Conservation (phyloP, 108 stramenopile genomes). For the Nitzschia inconspicua region DNA sequence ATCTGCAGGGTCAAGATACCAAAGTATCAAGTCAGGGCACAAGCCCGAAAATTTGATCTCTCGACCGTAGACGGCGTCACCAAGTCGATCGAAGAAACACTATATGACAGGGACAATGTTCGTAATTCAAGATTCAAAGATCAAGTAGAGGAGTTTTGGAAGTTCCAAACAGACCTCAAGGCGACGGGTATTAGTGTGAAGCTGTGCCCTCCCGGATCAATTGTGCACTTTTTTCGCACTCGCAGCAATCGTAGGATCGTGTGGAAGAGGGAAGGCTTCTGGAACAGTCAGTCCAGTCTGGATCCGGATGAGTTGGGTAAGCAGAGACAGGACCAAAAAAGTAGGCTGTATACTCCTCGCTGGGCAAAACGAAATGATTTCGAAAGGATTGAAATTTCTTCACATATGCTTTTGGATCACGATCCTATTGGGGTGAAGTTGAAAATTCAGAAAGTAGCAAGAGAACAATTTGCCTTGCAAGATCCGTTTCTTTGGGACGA, state of each 20-base stretch:
- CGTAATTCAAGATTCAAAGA: conserved; percentile 54
- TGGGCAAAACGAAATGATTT: conserved; percentile 61
- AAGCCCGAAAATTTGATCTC: neutral
- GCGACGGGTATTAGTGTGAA: conserved; percentile 17
- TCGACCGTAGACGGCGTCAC: conserved; percentile 23
- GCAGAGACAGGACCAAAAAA: conserved; percentile 31
- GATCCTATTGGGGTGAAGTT: conserved; percentile 53
- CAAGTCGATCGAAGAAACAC: conserved; percentile 51
- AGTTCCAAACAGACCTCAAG: conserved; percentile 36
- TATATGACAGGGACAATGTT: conserved; percentile 40
- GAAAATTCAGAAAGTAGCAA: conserved; percentile 49
- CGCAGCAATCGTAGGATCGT: neutral
- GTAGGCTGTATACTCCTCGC: conserved; percentile 49
- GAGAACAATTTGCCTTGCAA: conserved; percentile 1
- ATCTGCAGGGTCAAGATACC: conserved; percentile 75
- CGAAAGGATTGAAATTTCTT: conserved; percentile 61
- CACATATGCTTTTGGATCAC: conserved; percentile 66
- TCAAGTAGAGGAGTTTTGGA: conserved; percentile 57
- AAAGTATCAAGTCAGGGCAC: conserved; percentile 50
- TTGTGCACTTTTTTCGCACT: conserved; percentile 66
- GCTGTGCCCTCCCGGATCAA: conserved; percentile 66
- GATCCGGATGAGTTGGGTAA: conserved; percentile 19
- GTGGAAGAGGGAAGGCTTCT: neutral
- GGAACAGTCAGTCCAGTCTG: neutral
- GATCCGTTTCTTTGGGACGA: too few relatives aligned